phyloP scores from a whole-genome alignment of 345 rosid genomes.

The Acer campestre region DNA sequence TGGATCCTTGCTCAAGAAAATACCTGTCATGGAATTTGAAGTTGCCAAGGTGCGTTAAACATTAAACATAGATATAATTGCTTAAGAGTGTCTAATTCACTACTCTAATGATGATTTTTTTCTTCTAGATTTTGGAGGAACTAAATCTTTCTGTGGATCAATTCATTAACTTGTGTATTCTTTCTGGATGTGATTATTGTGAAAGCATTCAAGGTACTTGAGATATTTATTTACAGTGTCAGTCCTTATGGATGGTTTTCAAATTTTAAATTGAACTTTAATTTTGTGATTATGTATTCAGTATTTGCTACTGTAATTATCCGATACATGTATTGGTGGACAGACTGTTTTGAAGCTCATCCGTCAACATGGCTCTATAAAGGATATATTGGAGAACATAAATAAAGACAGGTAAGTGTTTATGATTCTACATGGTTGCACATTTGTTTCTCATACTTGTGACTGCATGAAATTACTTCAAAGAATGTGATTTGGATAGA shows the following conservation, averaged over 20 bases:
- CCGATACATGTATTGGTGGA: constrained; percentile 80
- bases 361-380: constrained; percentile 90
- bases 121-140: constrained; percentile 79
- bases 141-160: constrained; percentile 91
- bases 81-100: constrained; percentile 13
- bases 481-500: background rate
- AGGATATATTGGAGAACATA: constrained; percentile 76
- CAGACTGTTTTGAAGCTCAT: constrained; percentile 89
- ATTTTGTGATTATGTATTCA: constrained; percentile 2
- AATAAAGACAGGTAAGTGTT: constrained; percentile 72
- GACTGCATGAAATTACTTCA: background rate
- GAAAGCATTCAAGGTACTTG: constrained; percentile 88
- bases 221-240: constrained; percentile 9
- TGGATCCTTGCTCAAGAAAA: constrained; percentile 94
- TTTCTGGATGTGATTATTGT: constrained; percentile 98
- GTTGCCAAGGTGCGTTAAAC: constrained; percentile 59
- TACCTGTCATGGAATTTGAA: constrained; percentile 94
- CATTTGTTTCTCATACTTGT: background rate
- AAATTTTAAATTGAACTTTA: constrained; percentile 5
- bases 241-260: background rate
- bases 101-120: constrained; percentile 19
- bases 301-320: constrained; percentile 6
- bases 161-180: constrained; percentile 91
- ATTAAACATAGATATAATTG: background rate
- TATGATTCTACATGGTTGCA: background rate